phyloP scores from a whole-genome alignment of 2,329 filamentous ascomycete genomes.

The Phoma sp. region DNA sequence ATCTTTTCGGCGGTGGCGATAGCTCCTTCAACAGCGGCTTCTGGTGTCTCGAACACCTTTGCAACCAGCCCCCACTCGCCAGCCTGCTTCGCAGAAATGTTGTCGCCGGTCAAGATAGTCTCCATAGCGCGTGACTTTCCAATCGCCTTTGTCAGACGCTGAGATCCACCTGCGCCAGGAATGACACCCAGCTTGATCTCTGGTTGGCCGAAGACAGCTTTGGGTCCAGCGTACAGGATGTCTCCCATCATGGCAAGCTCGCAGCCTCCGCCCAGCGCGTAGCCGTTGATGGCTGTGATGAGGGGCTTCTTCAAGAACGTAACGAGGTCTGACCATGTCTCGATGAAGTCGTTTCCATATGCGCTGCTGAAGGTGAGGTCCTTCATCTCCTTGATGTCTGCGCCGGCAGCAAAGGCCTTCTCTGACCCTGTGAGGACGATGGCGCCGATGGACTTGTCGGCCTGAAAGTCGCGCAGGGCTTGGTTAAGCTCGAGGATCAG shows the following conservation, averaged over 20 bases:
- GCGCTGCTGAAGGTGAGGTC: slow-evolving; percentile 86
- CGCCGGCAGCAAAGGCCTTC: slow-evolving; percentile 80
- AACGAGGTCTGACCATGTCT: slow-evolving; percentile 87
- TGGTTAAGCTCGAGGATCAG: slow-evolving; percentile 80
- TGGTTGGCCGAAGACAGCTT: slow-evolving; percentile 92
- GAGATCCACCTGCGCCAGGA: slow-evolving; percentile 88
- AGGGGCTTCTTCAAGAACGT: slow-evolving; percentile 89
- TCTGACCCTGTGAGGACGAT: slow-evolving; percentile 82
- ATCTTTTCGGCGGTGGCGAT: slow-evolving; percentile 88
- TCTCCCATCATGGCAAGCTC: slow-evolving; percentile 98
- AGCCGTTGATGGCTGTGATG: slow-evolving; percentile 91
- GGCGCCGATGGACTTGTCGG: slow-evolving; percentile 40
- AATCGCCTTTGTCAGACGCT: slow-evolving; percentile 77
- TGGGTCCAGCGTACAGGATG: slow-evolving; percentile 85
- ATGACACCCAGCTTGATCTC: slow-evolving; percentile 96
- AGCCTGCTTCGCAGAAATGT: slow-evolving; percentile 83
- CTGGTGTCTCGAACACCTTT: slow-evolving; percentile 77
- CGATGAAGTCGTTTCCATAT: slow-evolving; percentile 91
- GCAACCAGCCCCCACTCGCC: slow-evolving; percentile 91
- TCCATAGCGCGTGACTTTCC: slow-evolving; percentile 57
- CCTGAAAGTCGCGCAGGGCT: slow-evolving; percentile 46
- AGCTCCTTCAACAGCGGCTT: slow-evolving; percentile 81
- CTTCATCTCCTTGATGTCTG: slow-evolving; percentile 99
- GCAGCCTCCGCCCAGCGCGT: slow-evolving; percentile 93
- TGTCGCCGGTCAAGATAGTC: slow-evolving; percentile 59